phyloP scores from a whole-genome alignment of 2,329 filamentous ascomycete genomes.

The Trichoderma polysporum region DNA sequence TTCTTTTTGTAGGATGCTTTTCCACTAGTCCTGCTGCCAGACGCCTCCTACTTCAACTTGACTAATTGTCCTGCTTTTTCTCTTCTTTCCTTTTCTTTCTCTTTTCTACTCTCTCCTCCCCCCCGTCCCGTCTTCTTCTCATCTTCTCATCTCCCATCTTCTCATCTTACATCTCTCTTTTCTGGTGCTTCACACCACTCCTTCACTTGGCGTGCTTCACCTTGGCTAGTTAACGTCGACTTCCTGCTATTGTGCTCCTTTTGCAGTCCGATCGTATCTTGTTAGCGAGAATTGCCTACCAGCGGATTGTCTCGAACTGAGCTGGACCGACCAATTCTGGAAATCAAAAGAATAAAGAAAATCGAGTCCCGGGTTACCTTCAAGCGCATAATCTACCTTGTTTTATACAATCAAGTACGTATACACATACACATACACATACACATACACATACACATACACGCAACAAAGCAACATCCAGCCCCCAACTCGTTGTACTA shows the following conservation, averaged over 20 bases:
- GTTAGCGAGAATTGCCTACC: conserved; percentile 5
- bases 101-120: conserved; percentile 18
- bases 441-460: neutral
- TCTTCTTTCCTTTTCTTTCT: conserved; percentile 15
- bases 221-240: neutral
- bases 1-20: conserved; percentile 16
- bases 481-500: neutral
- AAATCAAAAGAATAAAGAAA: neutral
- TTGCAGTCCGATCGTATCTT: neutral
- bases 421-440: neutral
- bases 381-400: neutral
- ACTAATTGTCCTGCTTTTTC: conserved; percentile 12
- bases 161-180: neutral
- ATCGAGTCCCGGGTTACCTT: neutral
- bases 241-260: neutral
- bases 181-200: neutral
- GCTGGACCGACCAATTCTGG: neutral
- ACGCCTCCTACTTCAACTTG: conserved; percentile 19
- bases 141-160: neutral
- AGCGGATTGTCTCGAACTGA: neutral
- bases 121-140: neutral
- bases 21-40: conserved; percentile 18
- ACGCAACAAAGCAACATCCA: conserved; percentile 6
- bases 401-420: conserved; percentile 8
- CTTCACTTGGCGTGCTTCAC: conserved; percentile 17